Base-by-base conservation (phyloP, 2,329 filamentous ascomycete species). In the Penicillium sp. region DNA sequence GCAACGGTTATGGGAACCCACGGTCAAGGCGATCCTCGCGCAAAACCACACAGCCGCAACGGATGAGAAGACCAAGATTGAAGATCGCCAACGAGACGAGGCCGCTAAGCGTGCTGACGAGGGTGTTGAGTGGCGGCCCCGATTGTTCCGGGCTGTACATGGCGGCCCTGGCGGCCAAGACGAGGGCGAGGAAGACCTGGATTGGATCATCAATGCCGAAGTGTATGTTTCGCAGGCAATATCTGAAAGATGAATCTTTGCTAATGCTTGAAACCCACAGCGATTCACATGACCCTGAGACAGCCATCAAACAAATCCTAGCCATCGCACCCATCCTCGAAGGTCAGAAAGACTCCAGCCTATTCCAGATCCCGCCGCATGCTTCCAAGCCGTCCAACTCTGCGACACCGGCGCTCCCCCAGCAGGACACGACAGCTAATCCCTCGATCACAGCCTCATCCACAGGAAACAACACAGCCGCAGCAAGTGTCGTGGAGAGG, bases 61-160 rank as follows among this genome's bases (percentile, higher is more conserved):
- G 0, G 91, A 95, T 65, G 94, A 97, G 74, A 99, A 99, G 82
- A 93, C 91, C n/a, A 91, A 90, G 75, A 92, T 99, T 62, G 95
- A 99, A 76, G 94, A 98, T 71, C 88, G 86, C 73, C 95, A 99
- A 78, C 86, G 95, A 72, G 89, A 93, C 65, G 94, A 97, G 73
- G 93, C 95, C 1, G 90, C 93, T 19, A 87, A 87, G 72, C 86
- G 95, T 70, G 86, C 86, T 35, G 89, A 93, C 53, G 88, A 93
- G 12, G 90, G 90, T 13, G 82, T 93, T 8, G 92, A 96, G 66
- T 99, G 95, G 95, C 87, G 88, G 37, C 94, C 95, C 0, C 88
- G 89, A 65, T 84, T 98, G 13, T 99, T 99, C 83, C 86, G 93
- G 63, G 81, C 81, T 53, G 90, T 96, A 12, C 85, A 86, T 49